Percentiles rank a stretch among this genome's conserved stretches.
These are phyloP conservation scores for Hanseniaspora vineae DNA, from an alignment of 805 yeast genomes.

Conservation along the genomic window DNA sequence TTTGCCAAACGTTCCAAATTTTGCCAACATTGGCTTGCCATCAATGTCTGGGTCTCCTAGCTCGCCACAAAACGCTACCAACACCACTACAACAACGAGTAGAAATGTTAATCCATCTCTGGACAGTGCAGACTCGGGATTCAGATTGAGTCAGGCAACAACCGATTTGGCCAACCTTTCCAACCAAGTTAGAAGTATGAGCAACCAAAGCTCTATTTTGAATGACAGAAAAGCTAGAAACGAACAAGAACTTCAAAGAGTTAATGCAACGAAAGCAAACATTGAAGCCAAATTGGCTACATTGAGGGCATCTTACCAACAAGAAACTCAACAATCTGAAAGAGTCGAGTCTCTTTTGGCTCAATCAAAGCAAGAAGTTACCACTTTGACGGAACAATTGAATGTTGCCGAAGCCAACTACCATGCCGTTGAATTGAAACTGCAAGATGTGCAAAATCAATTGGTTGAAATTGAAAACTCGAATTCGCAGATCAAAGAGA, in stretches of 20 bases:
- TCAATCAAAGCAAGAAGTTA: constrained; percentile 54
- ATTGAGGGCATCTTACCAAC: constrained; percentile 59
- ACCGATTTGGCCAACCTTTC: constrained; percentile 79
- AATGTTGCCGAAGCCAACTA: constrained; percentile 67
- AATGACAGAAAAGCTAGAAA: constrained; percentile 63
- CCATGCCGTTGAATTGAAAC: constrained; percentile 54
- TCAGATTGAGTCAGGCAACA: constrained; percentile 63
- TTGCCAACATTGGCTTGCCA: constrained; percentile 11
- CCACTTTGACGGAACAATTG: constrained; percentile 55
- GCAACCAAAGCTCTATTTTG: constrained; percentile 57
- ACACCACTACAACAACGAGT: constrained; percentile 12
- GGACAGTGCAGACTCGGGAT: constrained; percentile 42
- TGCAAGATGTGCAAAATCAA: constrained; percentile 45
- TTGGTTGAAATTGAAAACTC: constrained; percentile 58
- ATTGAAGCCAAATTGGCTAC: constrained; percentile 59
- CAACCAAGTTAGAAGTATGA: constrained; percentile 68
- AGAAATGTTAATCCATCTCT: constrained; percentile 4
- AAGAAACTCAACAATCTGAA: constrained; percentile 63
- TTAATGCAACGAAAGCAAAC: constrained; percentile 52
- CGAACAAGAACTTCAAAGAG: constrained; percentile 60
- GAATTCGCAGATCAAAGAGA: constrained; percentile 54
- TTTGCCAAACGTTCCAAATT: constrained; percentile 23
- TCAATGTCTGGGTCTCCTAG: constrained; percentile 1
- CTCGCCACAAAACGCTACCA: neutral
- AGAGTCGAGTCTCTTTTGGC: constrained; percentile 52